phyloP scores from a whole-genome alignment of 352 stramenopile genomes.

The Phytophthora chlamydospora region DNA sequence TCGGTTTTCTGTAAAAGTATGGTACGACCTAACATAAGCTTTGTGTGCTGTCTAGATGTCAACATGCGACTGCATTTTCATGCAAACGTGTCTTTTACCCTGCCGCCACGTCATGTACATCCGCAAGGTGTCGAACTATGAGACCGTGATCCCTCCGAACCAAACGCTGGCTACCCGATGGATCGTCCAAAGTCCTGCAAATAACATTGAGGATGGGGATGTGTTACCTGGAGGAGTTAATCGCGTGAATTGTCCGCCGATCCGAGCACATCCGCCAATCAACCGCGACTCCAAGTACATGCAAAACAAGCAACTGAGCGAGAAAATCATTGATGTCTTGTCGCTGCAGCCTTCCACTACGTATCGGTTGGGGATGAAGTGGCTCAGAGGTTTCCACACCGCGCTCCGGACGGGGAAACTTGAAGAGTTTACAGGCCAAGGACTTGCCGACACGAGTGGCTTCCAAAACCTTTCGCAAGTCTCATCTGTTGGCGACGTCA shows the following conservation, averaged over 20 bases:
- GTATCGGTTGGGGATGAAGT: conserved; percentile 4
- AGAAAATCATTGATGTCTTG: conserved; percentile 11
- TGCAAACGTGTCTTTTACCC: neutral
- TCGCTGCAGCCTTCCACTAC: conserved; percentile 7
- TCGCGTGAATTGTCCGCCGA: neutral
- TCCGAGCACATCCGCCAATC: neutral
- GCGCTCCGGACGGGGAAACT: conserved; percentile 3
- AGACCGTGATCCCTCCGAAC: conserved; percentile 12
- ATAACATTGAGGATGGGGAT: conserved; percentile 8
- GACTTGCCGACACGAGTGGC: neutral
- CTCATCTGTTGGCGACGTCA: neutral
- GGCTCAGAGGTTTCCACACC: conserved; percentile 6
- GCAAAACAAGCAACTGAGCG: neutral
- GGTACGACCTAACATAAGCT: too few species aligned
- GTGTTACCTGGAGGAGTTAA: conserved; percentile 1
- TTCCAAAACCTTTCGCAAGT: conserved; percentile 1
- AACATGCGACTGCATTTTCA: neutral
- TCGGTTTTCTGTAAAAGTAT: too few species aligned
- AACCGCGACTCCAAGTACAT: conserved; percentile 3
- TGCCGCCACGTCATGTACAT: conserved; percentile 17
- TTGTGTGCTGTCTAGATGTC: too few species aligned
- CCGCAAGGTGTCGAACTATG: conserved; percentile 1
- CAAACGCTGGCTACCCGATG: neutral
- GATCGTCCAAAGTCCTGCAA: conserved; percentile 1
- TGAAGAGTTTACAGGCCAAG: neutral